These are phyloP conservation scores for Apocynum venetum DNA, from an alignment of 257 asterid genomes.

Conservation along the genomic window DNA sequence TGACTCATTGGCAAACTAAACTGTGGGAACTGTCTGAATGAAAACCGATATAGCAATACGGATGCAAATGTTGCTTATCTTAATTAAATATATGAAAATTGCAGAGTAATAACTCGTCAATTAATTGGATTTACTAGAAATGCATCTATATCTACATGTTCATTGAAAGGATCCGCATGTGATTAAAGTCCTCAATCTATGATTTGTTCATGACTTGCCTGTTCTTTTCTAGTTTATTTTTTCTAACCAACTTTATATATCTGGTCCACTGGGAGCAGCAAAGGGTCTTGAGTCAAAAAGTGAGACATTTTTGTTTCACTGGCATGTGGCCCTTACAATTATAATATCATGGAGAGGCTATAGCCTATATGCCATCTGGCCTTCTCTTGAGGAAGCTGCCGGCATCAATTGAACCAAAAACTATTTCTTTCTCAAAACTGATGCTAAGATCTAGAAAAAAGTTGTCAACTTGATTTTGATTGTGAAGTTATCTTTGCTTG, in stretches of 20 bases:
- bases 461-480: not conserved
- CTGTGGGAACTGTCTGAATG: not conserved
- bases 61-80: not conserved
- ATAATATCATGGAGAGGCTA: not conserved
- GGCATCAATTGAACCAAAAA: not conserved
- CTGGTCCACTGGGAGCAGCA: not conserved
- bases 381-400: not conserved
- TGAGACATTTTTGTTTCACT: not conserved
- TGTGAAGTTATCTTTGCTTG: not conserved
- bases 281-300: not conserved
- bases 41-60: not conserved
- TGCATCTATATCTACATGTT: not conserved
- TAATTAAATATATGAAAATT: not conserved
- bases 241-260: not conserved
- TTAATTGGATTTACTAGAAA: not conserved
- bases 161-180: not conserved
- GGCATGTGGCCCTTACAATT: not conserved
- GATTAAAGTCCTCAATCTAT: not conserved
- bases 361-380: not conserved
- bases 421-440: not conserved
- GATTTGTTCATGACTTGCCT: not conserved
- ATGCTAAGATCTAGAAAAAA: not conserved
- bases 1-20: not conserved
- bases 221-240: not conserved
- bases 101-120: not conserved